Conservation (phyloP, 1,284 basidiomycete genomes). For the Ceratobasidium sp. region DNA sequence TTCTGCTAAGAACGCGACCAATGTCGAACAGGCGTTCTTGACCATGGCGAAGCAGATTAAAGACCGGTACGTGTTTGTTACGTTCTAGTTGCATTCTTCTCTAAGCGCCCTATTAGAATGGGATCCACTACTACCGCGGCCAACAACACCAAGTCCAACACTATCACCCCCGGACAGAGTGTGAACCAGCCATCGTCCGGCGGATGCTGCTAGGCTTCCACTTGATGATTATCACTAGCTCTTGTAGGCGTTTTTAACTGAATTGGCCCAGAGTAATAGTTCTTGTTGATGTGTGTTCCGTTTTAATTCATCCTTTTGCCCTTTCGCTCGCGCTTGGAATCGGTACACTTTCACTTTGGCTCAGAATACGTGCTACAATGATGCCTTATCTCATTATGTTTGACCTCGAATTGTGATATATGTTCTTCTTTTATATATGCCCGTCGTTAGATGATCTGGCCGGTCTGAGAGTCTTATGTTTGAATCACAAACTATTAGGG, state of each 20-base stretch:
- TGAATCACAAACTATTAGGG: no score
- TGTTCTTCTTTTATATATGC: slow-evolving; percentile 33
- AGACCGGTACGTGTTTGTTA: slow-evolving; percentile 74
- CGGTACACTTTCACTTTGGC: slow-evolving; percentile 37
- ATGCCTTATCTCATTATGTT: slow-evolving; percentile 13
- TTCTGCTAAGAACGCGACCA: slow-evolving; percentile 98
- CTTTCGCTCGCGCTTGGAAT: slow-evolving; percentile 37
- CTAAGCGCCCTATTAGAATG: slow-evolving; percentile 60
- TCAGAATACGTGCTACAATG: background rate
- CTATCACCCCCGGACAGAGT: slow-evolving; percentile 80
- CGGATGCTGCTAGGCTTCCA: slow-evolving; percentile 76
- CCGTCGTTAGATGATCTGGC: background rate
- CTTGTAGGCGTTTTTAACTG: no score
- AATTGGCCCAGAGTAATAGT: slow-evolving; percentile 26
- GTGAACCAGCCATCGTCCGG: slow-evolving; percentile 80
- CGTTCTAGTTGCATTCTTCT: background rate
- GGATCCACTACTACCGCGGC: slow-evolving; percentile 79
- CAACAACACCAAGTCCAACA: slow-evolving; percentile 73
- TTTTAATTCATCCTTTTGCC: slow-evolving; percentile 41
- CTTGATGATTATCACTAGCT: background rate
- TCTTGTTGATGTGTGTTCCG: slow-evolving; percentile 39
- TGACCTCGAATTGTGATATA: slow-evolving; percentile 26
- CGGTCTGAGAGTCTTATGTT: background rate
- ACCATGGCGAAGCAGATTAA: slow-evolving; percentile 99
- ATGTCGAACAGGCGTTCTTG: slow-evolving; percentile 99